These are phyloP conservation scores for Sphagnum contortum DNA, from an alignment of 225 moss, liverwort and hornwort species.

Conservation along the genomic window DNA sequence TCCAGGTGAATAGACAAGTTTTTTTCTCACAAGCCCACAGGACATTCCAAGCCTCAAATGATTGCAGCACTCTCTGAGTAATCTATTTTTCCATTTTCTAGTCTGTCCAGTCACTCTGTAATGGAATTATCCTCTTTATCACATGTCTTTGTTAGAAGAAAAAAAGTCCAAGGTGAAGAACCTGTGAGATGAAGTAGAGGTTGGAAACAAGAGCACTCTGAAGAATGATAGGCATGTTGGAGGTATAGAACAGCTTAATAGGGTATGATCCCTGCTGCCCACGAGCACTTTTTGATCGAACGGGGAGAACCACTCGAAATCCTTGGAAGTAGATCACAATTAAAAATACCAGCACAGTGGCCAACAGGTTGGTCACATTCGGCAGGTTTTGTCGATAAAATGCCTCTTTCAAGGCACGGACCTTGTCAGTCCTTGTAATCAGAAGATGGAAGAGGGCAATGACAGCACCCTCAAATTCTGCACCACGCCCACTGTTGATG, in stretches of 20 bases:
- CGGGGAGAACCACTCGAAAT: conserved; percentile 91
- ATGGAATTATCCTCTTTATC: no score
- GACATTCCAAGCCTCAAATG: no score
- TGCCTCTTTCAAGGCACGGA: conserved; percentile 83
- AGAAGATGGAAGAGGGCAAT: conserved; percentile 96
- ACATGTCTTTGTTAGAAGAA: no score
- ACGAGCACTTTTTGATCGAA: conserved; percentile 91
- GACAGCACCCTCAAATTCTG: conserved; percentile 94
- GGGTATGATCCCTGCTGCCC: conserved; percentile 98
- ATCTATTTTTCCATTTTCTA: no score
- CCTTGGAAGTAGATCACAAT: conserved; percentile 99
- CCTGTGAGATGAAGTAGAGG: conserved; percentile 97
- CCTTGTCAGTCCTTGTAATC: conserved; percentile 83
- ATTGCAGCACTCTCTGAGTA: no score
- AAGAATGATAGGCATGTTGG: conserved; percentile 98
- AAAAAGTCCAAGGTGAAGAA: conserved; percentile 5
- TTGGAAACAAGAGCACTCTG: conserved; percentile 92
- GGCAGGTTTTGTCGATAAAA: conserved; percentile 87
- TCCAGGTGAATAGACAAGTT: no score
- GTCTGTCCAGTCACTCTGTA: no score
- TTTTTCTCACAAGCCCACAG: no score
- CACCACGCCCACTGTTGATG: conserved; percentile 88
- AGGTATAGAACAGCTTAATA: conserved; percentile 96
- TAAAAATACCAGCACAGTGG: conserved; percentile 82
- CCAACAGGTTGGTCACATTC: conserved; percentile 88